Evolutionary conservation across 1,139 yeast species (phyloP).

Genomic region (Protomyces arabidopsidicola): DNA sequence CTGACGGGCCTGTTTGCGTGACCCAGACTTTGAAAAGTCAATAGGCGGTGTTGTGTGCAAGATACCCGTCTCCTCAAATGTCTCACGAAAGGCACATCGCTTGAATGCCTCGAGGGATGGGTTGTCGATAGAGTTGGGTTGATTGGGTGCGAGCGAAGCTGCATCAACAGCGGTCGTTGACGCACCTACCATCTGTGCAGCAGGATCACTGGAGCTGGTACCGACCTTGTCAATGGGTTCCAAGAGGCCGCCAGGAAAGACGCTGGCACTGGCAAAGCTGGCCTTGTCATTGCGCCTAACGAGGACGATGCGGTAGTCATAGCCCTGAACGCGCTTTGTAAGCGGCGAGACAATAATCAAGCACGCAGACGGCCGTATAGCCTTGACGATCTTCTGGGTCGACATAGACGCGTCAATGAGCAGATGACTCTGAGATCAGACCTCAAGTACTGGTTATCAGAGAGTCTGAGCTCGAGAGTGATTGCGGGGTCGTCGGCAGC

Average conservation of each 20-base stretch:
- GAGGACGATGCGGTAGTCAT: slow-evolving; percentile 11
- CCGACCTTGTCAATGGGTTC: slow-evolving; percentile 4
- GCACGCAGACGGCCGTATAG: slow-evolving; percentile 18
- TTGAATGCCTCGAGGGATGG: slow-evolving; percentile 12
- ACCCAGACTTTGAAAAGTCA: slow-evolving; percentile 1
- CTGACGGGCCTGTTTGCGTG: slow-evolving; percentile 6
- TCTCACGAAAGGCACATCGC: slow-evolving; percentile 22
- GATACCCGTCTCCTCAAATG: slow-evolving; percentile 22
- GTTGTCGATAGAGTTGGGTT: not conserved
- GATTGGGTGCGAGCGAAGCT: not conserved
- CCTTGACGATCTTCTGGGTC: not conserved
- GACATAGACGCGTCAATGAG: not conserved
- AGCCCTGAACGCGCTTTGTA: slow-evolving; percentile 3
- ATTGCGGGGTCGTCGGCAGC: not conserved
- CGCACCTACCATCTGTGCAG: not conserved
- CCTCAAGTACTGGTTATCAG: too few relatives aligned
- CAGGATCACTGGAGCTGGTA: not conserved
- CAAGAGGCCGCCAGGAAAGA: slow-evolving; percentile 20
- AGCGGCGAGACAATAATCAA: slow-evolving; percentile 16
- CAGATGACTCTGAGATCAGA: too few relatives aligned
- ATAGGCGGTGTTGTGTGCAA: slow-evolving; percentile 11
- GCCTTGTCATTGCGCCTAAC: slow-evolving; percentile 21
- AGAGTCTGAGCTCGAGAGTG: too few relatives aligned
- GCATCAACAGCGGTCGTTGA: not conserved
- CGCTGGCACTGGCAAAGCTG: slow-evolving; percentile 22